phyloP scores from a whole-genome alignment of 1,139 yeast species.

The Suhomyces bolitotheri region DNA sequence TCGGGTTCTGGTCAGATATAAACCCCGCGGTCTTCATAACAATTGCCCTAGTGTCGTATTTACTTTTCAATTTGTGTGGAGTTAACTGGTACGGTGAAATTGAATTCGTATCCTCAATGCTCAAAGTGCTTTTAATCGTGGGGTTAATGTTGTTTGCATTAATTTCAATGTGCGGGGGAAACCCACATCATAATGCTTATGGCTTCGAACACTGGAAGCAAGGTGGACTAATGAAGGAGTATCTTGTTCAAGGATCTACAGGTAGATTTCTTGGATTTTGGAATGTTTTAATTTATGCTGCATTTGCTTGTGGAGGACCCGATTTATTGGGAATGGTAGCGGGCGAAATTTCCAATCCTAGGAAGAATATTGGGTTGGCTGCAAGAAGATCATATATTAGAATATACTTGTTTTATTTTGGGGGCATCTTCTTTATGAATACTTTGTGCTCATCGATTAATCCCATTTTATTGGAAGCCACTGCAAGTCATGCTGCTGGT shows the following conservation, averaged over 20 bases:
- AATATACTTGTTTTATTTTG: constrained; percentile 37
- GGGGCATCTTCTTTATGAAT: constrained; percentile 42
- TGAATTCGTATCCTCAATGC: constrained; percentile 38
- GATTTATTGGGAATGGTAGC: constrained; percentile 38
- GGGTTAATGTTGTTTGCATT: constrained; percentile 43
- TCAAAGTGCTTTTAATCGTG: constrained; percentile 39
- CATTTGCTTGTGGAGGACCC: constrained; percentile 47
- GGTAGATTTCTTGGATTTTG: constrained; percentile 41
- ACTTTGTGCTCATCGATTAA: constrained; percentile 37
- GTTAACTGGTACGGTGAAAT: constrained; percentile 45
- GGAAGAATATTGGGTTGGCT: constrained; percentile 35
- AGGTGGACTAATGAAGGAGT: constrained; percentile 37
- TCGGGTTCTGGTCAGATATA: constrained; percentile 42
- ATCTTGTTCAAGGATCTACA: constrained; percentile 32
- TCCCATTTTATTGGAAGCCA: constrained; percentile 29
- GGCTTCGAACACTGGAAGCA: constrained; percentile 38
- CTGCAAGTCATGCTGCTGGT: constrained; percentile 25
- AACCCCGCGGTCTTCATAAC: constrained; percentile 40
- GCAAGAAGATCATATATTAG: constrained; percentile 38
- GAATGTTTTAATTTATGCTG: constrained; percentile 39
- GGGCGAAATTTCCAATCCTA: constrained; percentile 35
- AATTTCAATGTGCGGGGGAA: constrained; percentile 21
- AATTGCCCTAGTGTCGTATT: constrained; percentile 28
- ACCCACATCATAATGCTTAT: constrained; percentile 29
- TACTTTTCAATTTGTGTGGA: constrained; percentile 35